Base-by-base conservation (phyloP, 768 basidiomycete genomes). In the Serendipita sp. region DNA sequence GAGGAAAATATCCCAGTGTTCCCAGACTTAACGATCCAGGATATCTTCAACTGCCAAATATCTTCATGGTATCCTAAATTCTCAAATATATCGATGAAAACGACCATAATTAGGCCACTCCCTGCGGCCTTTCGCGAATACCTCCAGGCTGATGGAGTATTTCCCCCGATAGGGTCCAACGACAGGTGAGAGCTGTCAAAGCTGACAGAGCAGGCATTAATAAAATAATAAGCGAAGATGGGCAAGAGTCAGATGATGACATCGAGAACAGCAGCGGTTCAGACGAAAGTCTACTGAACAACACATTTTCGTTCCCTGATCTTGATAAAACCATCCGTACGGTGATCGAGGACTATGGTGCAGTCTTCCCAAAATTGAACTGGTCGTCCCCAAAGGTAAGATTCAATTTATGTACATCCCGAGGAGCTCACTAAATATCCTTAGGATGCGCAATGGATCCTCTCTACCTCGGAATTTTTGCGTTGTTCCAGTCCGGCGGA, bases 281-380 rank as follows among this genome's bases (percentile, higher is more conserved):
- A 33, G 66, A 69, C 33, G 71, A 73, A 5, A 72, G 72, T 37
- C 70, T 68, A 2, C 68, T 68, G 4, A 62, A 62, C 5, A 68
- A 67, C 3, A 67, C 64, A 1, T 90, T 82, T 69, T 76, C 85
- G 2, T 94, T 98, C 70, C 91, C 93, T 0, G 84, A 84, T 52
- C 75, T 96, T n/a, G 91, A 93, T 69, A 74, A 75, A 13, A 76
- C 76, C 64, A 94, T 97, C 66, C 75, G 88, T 58, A 72, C 75
- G 13, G 80, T 78, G 37, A 76, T 96, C n/a, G 69, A 75, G 50
- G 73, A 80, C 64, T 93, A 88, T 72, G 87, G 83, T 2, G 86
- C 86, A 3, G 86, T 95, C 33, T 98, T 98, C 72, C 93, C 94
- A 0, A 98, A 98, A 74, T 83, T 98, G 64, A 97, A 96, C 70